Evolutionary conservation across 2,329 filamentous ascomycete species (phyloP), one percentile per base, ranked within the genome.

Genomic region (Amylocarpus encephaloides): DNA sequence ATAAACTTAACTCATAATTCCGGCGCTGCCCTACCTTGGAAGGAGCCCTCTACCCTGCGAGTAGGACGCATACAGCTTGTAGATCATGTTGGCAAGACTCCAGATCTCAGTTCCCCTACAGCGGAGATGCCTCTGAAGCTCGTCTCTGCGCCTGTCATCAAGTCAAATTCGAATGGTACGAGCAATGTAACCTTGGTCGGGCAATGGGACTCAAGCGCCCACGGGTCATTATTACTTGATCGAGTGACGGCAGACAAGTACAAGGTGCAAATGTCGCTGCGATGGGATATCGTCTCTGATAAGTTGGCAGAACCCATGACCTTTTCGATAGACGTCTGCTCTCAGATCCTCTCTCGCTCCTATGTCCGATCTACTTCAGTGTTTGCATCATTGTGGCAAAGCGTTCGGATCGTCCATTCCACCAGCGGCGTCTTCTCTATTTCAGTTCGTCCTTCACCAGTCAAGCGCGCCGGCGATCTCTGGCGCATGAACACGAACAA

Each of bases 401-500:
- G 85, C 18, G 82, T 88, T 36, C 80, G 91, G 19, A 85, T 96
- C 52, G 88, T 96, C 6, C 89, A 90, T 64, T 93, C 91, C 6
- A 88, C 86, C 0, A 88, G 88, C 16, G 83, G 82, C 40, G 88
- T 95, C 51, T 98, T 95, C 69, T 90, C 88, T 1, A 73, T 97
- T 44, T 83, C 83, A 5, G 84, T 97, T 68, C 85, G 89, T 29
- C 93, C 93, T 0, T 84, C 88, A 6, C 90, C 90, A 2, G 90
- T 95, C 45, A 96, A 96, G 69, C 81, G 88, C 42, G 88, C 90
- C 0, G 89, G 89, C 2, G 93, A 98, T 66, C 75, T 98, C 11
- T 98, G 93, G 93, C 82, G 93, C 48, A 89, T 97, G 82, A 94
- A 90, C 67, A 97, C 91, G 13, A 85, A 88, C 52, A 86, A 95